Percentiles rank a stretch among this genome's conserved stretches.
Evolutionary conservation across 2,329 filamentous ascomycete species (phyloP).

Genomic region (Plectosphaerella sp.): DNA sequence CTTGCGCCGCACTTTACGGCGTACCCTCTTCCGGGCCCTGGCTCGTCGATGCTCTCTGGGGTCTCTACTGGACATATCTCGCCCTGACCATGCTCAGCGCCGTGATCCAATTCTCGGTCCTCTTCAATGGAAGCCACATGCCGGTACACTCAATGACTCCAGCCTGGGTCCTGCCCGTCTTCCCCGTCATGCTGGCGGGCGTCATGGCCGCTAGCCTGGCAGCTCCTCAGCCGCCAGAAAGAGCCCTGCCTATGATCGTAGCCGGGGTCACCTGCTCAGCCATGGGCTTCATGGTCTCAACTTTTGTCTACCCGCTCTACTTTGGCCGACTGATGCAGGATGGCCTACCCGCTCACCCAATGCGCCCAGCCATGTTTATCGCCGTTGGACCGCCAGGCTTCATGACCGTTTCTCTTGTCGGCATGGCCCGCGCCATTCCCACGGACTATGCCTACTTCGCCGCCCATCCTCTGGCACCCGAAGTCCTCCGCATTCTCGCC

Average conservation of each 20-base stretch:
- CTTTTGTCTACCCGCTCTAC: constrained; percentile 57
- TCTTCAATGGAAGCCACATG: constrained; percentile 48
- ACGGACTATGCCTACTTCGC: constrained; percentile 3
- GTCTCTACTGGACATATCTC: constrained; percentile 60
- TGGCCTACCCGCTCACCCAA: constrained; percentile 45
- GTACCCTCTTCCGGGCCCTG: constrained; percentile 40
- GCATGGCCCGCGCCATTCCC: constrained; percentile 7
- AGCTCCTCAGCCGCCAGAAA: constrained; percentile 37
- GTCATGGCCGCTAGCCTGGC: constrained; percentile 53
- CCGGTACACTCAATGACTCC: constrained; percentile 49
- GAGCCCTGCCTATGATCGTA: constrained; percentile 48
- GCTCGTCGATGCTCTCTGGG: constrained; percentile 46
- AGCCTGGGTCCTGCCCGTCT: constrained; percentile 58
- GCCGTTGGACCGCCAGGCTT: constrained; percentile 55
- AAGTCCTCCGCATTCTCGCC: constrained; percentile 5
- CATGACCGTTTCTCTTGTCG: constrained; percentile 28
- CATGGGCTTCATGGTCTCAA: constrained; percentile 52
- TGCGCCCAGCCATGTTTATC: constrained; percentile 59
- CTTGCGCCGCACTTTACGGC: constrained; percentile 45
- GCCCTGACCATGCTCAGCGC: constrained; percentile 46
- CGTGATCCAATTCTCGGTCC: constrained; percentile 51
- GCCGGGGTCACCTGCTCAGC: constrained; percentile 58
- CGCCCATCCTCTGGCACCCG: constrained; percentile 4
- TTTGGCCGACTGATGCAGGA: constrained; percentile 53
- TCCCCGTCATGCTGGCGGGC: constrained; percentile 59